Base-by-base conservation (phyloP, 2,329 filamentous ascomycete genomes). In the Fusarium sp. region DNA sequence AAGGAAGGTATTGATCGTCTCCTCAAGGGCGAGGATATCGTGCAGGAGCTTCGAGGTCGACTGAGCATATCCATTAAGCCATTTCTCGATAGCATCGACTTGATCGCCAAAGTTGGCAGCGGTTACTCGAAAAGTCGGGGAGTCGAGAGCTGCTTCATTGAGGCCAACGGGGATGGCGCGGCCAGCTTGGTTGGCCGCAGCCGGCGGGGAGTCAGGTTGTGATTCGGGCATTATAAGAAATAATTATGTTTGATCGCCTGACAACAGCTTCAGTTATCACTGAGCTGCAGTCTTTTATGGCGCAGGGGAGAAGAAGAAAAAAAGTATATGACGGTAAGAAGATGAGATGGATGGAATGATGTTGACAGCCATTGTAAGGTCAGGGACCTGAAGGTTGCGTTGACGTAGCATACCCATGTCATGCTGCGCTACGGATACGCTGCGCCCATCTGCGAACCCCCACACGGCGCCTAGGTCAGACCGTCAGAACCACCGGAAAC, bases 141-240 rank as follows among this genome's bases (percentile, higher is more conserved):
- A 98, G 82, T 99, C 96, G 83, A 98, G 92, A 22, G 94, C 92
- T 53, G 96, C 96, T 87, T 99, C 96, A 83, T 95, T 96, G 74
- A 98, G 87, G 66, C 91, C 90, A 38, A 98, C 95, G 46, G 96
- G 94, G 62, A 89, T 85, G 68, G 70, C 68, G 66, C 68, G 70
- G 72, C 63, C 73, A 54, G 73, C 59, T 40, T 73, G 63, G 68
- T 61, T 64, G 45, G 71, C 59, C 40, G 46, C 62, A 51, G 71
- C 67, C 44, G 69, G 63, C 64, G 76, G 76, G 59, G 64, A 69
- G 59, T 49, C 49, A 22, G 59, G 56, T 25, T 57, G 54, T 32
- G 63, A 58, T 62, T 71, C 68, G 16, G 74, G 60, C 74, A 76
- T 76, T 70, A 60, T 67, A 27, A 62, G 42, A 60, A 38, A 57